Evolutionary conservation across 495 filamentous ascomycete species (phyloP).

Genomic region (Tetracladium setigerum): DNA sequence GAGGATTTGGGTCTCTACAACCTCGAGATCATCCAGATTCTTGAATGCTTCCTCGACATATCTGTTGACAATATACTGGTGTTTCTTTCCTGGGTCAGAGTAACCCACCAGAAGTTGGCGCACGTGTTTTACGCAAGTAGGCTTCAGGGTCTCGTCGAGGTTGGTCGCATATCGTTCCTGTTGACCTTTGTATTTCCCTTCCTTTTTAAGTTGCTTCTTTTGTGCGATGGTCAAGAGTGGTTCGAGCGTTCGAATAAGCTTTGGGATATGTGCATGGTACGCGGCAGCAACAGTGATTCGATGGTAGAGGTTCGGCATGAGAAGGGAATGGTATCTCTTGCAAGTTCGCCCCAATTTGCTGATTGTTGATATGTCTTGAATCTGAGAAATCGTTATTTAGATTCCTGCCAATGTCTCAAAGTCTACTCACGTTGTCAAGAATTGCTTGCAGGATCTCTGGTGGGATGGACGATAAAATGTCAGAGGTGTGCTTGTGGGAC

Average conservation of each 20-base stretch:
- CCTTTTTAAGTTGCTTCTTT: background rate
- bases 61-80: background rate
- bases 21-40: background rate
- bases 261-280: background rate
- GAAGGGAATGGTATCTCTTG: background rate
- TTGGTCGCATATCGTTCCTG: background rate
- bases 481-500: too few relatives aligned
- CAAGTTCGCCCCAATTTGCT: background rate
- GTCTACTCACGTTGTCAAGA: background rate
- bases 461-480: background rate
- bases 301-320: background rate
- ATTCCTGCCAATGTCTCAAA: background rate
- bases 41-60: background rate
- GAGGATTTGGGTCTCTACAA: background rate
- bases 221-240: background rate
- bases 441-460: background rate
- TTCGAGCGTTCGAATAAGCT: background rate
- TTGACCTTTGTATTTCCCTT: constrained; percentile 1
- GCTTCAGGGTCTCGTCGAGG: background rate
- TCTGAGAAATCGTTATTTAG: background rate
- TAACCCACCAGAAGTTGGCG: background rate
- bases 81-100: background rate
- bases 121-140: background rate
- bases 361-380: background rate
- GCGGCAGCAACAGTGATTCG: background rate